These are phyloP conservation scores for Coemansia sp. DNA, from an alignment of 192 early-diverging fungal genomes.

Conservation along the genomic window DNA sequence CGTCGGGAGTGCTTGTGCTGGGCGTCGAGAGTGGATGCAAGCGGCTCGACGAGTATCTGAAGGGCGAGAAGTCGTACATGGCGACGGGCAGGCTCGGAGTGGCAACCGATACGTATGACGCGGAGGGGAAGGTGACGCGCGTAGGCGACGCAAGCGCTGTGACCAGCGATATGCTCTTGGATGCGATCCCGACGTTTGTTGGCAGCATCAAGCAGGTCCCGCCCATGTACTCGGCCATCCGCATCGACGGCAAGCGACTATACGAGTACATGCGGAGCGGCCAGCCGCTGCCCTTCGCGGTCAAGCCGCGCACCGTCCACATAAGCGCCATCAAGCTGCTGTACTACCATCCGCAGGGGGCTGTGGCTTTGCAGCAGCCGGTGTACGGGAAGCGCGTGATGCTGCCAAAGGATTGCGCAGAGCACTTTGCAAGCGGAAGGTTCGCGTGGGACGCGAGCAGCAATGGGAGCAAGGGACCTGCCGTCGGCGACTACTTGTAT, in stretches of 20 bases:
- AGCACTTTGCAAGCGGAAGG: slow-evolving; percentile 23
- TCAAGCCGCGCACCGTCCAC: slow-evolving; percentile 22
- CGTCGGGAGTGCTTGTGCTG: slow-evolving; percentile 48
- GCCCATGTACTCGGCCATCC: slow-evolving; percentile 71
- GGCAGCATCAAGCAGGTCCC: slow-evolving; percentile 64
- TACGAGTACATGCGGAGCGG: slow-evolving; percentile 71
- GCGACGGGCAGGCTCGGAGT: slow-evolving; percentile 57
- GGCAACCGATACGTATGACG: slow-evolving; percentile 61
- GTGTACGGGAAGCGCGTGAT: slow-evolving; percentile 11
- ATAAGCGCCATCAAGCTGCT: slow-evolving; percentile 25
- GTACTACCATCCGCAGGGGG: slow-evolving; percentile 12
- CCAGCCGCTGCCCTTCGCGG: slow-evolving; percentile 5
- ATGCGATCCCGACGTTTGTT: slow-evolving; percentile 53
- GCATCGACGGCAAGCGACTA: slow-evolving; percentile 65
- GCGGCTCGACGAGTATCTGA: slow-evolving; percentile 43
- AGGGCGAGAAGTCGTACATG: slow-evolving; percentile 58
- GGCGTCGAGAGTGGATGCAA: slow-evolving; percentile 62
- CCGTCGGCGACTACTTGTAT: slow-evolving; percentile 19
- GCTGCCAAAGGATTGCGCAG: slow-evolving; percentile 12
- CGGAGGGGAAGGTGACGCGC: slow-evolving; percentile 54
- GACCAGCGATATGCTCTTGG: slow-evolving; percentile 38
- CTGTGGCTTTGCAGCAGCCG: not conserved
- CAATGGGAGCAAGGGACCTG: not conserved
- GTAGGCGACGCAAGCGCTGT: slow-evolving; percentile 36
- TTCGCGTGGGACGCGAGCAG: slow-evolving; percentile 17